Percentiles rank a stretch among this genome's conserved stretches.
These are phyloP conservation scores for Clavispora carvajalis DNA, from an alignment of 805 yeast species.

Conservation along the genomic window DNA sequence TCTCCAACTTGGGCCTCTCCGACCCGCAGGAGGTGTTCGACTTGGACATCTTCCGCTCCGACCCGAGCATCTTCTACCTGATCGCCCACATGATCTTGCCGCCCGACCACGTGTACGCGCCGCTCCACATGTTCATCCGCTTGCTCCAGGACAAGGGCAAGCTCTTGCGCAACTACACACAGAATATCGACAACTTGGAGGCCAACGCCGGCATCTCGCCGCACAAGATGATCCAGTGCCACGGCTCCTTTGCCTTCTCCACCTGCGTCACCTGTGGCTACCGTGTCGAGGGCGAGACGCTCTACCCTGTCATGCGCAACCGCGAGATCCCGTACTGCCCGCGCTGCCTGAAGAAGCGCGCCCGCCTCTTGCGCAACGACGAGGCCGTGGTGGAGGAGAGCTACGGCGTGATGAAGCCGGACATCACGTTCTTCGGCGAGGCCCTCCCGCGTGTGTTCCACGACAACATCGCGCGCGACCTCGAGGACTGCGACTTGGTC, in stretches of 20 bases:
- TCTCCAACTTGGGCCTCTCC: conserved; percentile 60
- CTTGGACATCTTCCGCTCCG: conserved; percentile 59
- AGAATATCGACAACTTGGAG: conserved; percentile 85
- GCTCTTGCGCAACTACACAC: conserved; percentile 79
- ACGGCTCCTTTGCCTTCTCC: conserved; percentile 88
- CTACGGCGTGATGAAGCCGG: conserved; percentile 85
- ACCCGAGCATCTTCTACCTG: conserved; percentile 79
- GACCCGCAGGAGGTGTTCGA: conserved; percentile 94
- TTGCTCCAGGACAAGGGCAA: conserved; percentile 71
- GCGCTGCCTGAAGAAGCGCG: conserved; percentile 46
- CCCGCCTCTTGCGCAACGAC: conserved; percentile 21
- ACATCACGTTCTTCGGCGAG: conserved; percentile 89
- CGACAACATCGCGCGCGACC: conserved; percentile 52
- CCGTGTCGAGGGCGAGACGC: conserved; percentile 57
- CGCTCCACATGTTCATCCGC: conserved; percentile 76
- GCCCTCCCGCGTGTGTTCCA: conserved; percentile 70
- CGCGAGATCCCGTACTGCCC: conserved; percentile 71
- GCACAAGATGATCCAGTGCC: conserved; percentile 78
- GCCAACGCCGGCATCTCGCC: conserved; percentile 67
- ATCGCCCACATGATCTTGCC: conserved; percentile 84
- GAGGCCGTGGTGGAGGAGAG: conserved; percentile 39
- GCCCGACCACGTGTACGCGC: conserved; percentile 59
- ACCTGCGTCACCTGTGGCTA: conserved; percentile 74
- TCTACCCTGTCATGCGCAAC: conserved; percentile 55
- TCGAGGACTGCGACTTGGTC: conserved; percentile 65